Conservation (phyloP, 371 early-diverging fungal species). For the Mucor plumbeus region DNA sequence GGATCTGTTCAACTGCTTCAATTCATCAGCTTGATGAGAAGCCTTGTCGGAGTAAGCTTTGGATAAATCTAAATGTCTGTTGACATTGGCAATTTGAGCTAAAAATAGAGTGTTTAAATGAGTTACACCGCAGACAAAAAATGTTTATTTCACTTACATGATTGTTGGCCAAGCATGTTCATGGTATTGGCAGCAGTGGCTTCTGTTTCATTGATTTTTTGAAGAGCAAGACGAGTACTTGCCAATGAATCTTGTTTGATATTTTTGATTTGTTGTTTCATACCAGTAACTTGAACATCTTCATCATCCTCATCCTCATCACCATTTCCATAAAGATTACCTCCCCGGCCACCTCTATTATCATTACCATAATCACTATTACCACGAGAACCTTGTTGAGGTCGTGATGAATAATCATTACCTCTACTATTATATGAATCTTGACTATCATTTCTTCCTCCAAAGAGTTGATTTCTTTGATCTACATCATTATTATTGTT, state of each 20-base stretch:
- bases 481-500: conserved; percentile 18
- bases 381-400: background rate
- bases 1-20: conserved; percentile 80
- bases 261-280: conserved; percentile 69
- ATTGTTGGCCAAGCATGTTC: conserved; percentile 68
- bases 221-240: conserved; percentile 75
- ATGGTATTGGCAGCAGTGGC: conserved; percentile 68
- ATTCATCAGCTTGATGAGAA: conserved; percentile 72
- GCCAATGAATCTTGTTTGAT: conserved; percentile 76
- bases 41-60: conserved; percentile 76
- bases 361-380: background rate
- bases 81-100: conserved; percentile 66
- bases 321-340: background rate
- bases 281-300: conserved; percentile 63
- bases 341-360: background rate
- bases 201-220: conserved; percentile 69
- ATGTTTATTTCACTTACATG: conserved; percentile 45
- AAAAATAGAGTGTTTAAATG: conserved; percentile 16
- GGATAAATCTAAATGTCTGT: conserved; percentile 75
- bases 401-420: background rate
- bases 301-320: conserved; percentile 43
- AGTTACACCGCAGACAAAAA: conserved; percentile 11
- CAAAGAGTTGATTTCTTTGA: conserved; percentile 25
- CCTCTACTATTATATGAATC: conserved; percentile 2
- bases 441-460: conserved; percentile 6